A percentile compares a stretch with the other conserved stretches of the same genome.
Conservation (phyloP, 208 protist genomes). For the Leishmania aethiopica region DNA sequence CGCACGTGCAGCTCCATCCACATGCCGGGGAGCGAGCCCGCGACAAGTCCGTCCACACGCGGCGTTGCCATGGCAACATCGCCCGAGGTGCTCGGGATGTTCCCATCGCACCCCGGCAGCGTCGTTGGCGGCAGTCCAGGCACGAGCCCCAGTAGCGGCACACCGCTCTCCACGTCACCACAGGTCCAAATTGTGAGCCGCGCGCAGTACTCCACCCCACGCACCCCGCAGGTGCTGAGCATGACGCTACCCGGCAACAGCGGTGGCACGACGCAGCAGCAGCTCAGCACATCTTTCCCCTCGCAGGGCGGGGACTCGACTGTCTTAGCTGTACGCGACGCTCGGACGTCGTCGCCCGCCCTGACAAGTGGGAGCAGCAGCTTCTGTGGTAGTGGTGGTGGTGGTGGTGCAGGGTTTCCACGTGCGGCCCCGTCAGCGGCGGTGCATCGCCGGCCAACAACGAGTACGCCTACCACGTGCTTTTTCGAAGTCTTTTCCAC, state of each 20-base stretch:
- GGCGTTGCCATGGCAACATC: neutral
- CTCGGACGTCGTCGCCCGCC: constrained; percentile 5
- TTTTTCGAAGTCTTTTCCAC: constrained; percentile 23
- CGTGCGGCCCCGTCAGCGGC: neutral
- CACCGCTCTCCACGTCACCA: constrained; percentile 1
- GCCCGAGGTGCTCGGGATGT: neutral
- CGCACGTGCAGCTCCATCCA: neutral
- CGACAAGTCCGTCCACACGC: constrained; percentile 15
- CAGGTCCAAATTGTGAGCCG: constrained; percentile 16
- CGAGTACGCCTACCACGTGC: constrained; percentile 23
- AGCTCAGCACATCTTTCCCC: neutral
- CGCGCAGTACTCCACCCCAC: constrained; percentile 18
- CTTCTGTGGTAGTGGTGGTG: neutral
- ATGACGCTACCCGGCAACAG: neutral
- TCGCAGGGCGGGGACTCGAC: neutral
- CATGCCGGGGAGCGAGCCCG: neutral
- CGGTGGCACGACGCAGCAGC: neutral
- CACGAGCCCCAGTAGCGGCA: constrained; percentile 7
- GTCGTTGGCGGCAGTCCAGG: neutral
- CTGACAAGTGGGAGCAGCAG: constrained; percentile 18
- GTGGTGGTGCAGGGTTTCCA: neutral
- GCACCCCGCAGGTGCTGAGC: constrained; percentile 9
- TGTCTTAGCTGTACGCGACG: neutral
- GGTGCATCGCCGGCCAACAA: constrained; percentile 10
- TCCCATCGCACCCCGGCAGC: constrained; percentile 2